Percentiles rank a stretch among this genome's conserved stretches.
Evolutionary conservation across 257 asterid species (phyloP).

Genomic region (Anisodus acutangulus): DNA sequence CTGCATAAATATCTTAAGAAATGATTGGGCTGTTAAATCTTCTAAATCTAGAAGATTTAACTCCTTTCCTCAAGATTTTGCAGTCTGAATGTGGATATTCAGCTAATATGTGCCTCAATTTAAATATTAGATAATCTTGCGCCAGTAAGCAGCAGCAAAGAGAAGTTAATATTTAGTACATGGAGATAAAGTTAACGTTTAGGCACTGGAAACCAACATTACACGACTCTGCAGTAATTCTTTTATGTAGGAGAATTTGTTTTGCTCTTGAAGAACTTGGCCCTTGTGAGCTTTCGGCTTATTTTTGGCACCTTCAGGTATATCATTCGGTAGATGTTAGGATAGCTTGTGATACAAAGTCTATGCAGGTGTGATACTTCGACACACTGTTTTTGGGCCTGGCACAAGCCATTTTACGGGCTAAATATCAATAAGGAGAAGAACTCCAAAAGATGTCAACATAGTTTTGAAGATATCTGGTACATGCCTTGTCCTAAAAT

Average conservation of each 20-base stretch:
- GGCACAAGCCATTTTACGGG: neutral
- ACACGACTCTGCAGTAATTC: constrained; percentile 15
- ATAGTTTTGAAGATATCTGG: constrained; percentile 17
- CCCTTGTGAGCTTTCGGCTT: neutral
- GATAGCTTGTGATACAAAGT: constrained; percentile 1
- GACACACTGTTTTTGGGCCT: neutral
- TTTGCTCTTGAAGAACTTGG: neutral
- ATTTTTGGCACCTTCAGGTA: neutral
- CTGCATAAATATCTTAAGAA: constrained; percentile 18
- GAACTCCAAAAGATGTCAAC: constrained; percentile 15
- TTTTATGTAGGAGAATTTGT: neutral
- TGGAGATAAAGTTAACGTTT: constrained; percentile 10
- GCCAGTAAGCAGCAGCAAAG: neutral
- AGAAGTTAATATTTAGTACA: neutral
- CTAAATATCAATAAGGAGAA: neutral
- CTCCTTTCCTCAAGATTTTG: constrained; percentile 25
- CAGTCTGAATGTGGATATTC: neutral
- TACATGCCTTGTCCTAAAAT: constrained; percentile 5
- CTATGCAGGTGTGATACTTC: constrained; percentile 8
- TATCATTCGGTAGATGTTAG: constrained; percentile 1
- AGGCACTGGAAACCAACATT: neutral
- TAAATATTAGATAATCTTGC: neutral
- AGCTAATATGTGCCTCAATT: neutral
- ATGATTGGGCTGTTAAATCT: neutral
- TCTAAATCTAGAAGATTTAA: neutral